Evolutionary conservation across 2,329 filamentous ascomycete species (phyloP).

Genomic region (Magnaporthiopsis rhizophila): DNA sequence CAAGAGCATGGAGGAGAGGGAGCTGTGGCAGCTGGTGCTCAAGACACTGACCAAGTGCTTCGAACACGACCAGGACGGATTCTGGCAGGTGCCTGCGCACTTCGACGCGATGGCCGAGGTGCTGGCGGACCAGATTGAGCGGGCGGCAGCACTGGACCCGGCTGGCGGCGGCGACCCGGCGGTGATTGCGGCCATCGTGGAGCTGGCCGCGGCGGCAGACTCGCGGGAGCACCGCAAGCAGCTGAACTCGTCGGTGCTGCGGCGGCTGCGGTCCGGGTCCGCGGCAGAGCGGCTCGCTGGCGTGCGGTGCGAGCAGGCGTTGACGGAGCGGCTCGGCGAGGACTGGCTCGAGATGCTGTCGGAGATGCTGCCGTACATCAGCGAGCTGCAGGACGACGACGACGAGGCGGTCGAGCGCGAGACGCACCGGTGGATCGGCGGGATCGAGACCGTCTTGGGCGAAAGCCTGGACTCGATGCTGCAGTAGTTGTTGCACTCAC

Average conservation of each 20-base stretch:
- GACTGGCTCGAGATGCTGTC: conserved; percentile 88
- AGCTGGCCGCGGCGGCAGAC: conserved; percentile 64
- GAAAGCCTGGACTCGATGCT: conserved; percentile 91
- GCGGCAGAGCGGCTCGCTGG: conserved; percentile 70
- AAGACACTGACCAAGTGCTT: conserved; percentile 68
- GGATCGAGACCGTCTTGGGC: conserved; percentile 81
- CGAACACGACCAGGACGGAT: conserved; percentile 85
- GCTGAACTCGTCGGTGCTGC: conserved; percentile 71
- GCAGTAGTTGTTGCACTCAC: conserved; percentile 49
- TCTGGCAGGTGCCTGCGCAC: conserved; percentile 89
- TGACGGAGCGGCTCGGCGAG: conserved; percentile 77
- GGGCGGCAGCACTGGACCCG: conserved; percentile 33
- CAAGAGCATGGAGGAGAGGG: conserved; percentile 33
- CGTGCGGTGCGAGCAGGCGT: conserved; percentile 69
- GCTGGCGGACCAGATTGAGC: conserved; percentile 58
- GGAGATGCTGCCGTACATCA: conserved; percentile 95
- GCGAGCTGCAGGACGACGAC: conserved; percentile 92
- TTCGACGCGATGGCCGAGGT: conserved; percentile 65
- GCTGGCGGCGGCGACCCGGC: conserved; percentile 29
- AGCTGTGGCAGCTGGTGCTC: conserved; percentile 63
- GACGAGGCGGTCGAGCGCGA: conserved; percentile 88
- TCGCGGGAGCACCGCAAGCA: conserved; percentile 87
- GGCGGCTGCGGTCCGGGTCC: conserved; percentile 66
- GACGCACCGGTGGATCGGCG: conserved; percentile 81
- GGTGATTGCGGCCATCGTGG: conserved; percentile 67